Percentiles rank a stretch among this genome's conserved stretches.
Evolutionary conservation across 768 basidiomycete genomes (phyloP).

Genomic region (Tubosaeta sp.): DNA sequence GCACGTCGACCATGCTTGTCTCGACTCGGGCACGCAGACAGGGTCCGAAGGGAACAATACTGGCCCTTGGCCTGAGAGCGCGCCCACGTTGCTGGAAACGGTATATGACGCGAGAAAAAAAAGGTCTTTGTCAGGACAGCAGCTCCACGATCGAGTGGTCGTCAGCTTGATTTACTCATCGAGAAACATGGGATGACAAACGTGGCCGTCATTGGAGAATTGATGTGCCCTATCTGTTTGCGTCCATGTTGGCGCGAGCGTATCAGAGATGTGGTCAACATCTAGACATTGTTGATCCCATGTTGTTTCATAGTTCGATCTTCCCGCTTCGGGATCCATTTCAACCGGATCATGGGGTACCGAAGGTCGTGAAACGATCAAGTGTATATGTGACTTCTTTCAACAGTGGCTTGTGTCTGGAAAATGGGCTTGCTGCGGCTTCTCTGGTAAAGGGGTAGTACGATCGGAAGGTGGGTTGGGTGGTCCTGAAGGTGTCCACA

Average conservation of each 20-base stretch:
- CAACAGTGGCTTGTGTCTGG: not conserved
- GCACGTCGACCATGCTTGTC: not conserved
- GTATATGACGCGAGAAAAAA: not conserved
- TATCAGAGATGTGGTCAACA: not conserved
- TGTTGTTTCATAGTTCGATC: not conserved
- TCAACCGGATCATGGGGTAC: not conserved
- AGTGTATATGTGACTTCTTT: not conserved
- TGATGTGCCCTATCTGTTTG: not conserved
- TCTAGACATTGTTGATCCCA: not conserved
- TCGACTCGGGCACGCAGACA: not conserved
- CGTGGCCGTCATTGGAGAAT: not conserved
- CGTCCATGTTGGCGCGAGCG: not conserved
- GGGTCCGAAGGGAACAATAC: not conserved
- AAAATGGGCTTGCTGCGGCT: not conserved
- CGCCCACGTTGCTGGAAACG: not conserved
- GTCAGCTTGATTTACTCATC: not conserved
- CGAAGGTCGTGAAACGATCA: conserved; percentile 3
- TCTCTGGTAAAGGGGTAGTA: not conserved
- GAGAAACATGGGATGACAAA: not conserved
- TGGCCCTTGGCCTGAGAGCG: not conserved
- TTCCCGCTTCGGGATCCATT: not conserved
- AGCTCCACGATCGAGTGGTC: not conserved
- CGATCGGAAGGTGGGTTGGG: not conserved
- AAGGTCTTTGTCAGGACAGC: not conserved
- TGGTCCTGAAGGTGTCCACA: not conserved